Conservation (phyloP, 176 grass and related monocot species). For the Rhynchospora pubera region DNA sequence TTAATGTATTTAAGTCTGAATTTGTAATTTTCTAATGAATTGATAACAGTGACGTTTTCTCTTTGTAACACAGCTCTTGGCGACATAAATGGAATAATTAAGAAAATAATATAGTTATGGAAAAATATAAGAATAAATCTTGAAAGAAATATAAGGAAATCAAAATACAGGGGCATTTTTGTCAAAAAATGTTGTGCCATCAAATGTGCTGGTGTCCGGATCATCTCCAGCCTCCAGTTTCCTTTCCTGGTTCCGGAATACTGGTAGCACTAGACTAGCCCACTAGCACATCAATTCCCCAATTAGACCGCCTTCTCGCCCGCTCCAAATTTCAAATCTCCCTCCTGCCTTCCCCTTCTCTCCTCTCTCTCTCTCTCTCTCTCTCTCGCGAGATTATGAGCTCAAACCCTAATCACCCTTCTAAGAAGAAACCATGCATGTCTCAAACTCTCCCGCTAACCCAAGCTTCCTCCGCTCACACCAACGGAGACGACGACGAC, state of each 20-base stretch:
- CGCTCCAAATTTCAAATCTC: constrained; percentile 19
- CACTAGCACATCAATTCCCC: not conserved
- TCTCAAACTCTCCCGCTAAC: not conserved
- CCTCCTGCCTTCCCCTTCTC: not conserved
- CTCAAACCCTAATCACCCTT: constrained; percentile 18
- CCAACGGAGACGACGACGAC: constrained; percentile 25
- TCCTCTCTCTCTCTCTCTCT: not conserved
- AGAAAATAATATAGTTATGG: too few relatives aligned
- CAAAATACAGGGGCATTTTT: too few relatives aligned
- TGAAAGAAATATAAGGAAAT: too few relatives aligned
- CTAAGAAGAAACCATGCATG: constrained; percentile 19
- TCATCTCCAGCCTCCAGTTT: not conserved
- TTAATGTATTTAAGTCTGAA: too few relatives aligned
- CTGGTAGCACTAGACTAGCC: not conserved
- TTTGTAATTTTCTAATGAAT: too few relatives aligned
- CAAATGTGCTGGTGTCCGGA: too few relatives aligned
- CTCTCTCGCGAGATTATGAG: constrained; percentile 20
- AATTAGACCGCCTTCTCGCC: constrained; percentile 8
- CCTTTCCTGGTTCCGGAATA: too few relatives aligned
- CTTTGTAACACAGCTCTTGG: too few relatives aligned
- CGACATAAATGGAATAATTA: too few relatives aligned
- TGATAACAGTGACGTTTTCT: too few relatives aligned
- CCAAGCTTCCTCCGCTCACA: not conserved
- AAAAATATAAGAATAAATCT: too few relatives aligned
- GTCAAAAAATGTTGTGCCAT: too few relatives aligned